Base-by-base conservation (phyloP, 768 basidiomycete species). In the Pleurotus cornucopiae region DNA sequence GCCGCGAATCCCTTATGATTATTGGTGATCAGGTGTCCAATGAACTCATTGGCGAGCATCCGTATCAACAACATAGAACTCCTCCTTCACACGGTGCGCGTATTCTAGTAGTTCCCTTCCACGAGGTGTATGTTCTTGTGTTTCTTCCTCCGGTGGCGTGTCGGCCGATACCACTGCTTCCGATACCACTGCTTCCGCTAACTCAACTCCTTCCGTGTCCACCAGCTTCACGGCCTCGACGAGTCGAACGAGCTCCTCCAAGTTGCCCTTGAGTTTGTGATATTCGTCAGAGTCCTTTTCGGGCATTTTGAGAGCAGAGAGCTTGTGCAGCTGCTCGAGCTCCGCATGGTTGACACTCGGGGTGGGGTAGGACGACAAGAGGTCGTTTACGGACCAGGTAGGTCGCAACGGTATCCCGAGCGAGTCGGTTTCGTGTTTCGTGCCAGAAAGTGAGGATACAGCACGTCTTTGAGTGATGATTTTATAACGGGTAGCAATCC, bases 141-240 rank as follows among this genome's bases (percentile, higher is more conserved):
- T 53, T 49, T 57, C 56, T 34, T 39, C 21, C 43, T 59, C 58
- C 14, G 56, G 52, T 2, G 30, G 30, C 11, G 11, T 11, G 23
- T 49, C 16, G n/a, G 20, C 45, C 12, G 47, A 40, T 30, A 46
- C 43, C 20, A 26, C 63, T 44, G 71, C 64, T 46, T 67, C 66
- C 11, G 62, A 40, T 30, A 46, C 43, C 20, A 26, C 63, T 44
- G 71, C 64, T 46, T 67, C 66, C 11, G 62, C 61, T 5, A 71
- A 63, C 21, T 61, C 47, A 12, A 77, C 68, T n/a, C 65, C 70
- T 5, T 65, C 56, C 11, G 78, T 75, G 63, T 74, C 69, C 44
- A 87, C 83, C 21, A 88, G 67, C 67, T 82, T 88, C 52, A 92
- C 90, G 2, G 91, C 91, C 64, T 93, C 89, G 12, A 94, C 91